Percentiles rank a stretch among this genome's conserved stretches.
Conservation (phyloP, 257 asterid species). For the Agastache rugosa region DNA sequence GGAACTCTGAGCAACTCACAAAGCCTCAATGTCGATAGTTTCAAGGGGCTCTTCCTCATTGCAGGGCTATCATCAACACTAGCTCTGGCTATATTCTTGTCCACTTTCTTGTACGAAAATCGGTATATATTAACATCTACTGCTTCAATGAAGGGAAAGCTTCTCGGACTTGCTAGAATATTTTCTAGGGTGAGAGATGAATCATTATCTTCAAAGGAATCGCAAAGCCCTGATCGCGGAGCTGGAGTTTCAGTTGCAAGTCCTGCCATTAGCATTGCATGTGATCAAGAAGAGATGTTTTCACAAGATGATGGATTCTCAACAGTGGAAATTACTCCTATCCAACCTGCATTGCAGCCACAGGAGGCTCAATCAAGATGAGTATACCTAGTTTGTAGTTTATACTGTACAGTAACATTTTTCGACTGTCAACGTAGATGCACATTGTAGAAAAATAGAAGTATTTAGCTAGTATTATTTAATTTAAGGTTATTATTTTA, state of each 20-base stretch:
- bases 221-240: not conserved
- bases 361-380: not conserved
- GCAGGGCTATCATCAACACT: not conserved
- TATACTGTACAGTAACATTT: too few relatives aligned
- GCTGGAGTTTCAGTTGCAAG: not conserved
- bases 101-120: not conserved
- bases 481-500: too few relatives aligned
- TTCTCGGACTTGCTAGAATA: not conserved
- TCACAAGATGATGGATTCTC: not conserved
- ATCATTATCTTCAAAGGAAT: not conserved
- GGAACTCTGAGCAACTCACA: constrained; percentile 5
- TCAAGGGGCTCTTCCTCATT: not conserved
- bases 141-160: not conserved
- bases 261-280: not conserved
- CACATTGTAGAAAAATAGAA: too few relatives aligned
- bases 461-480: too few relatives aligned
- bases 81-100: constrained; percentile 5
- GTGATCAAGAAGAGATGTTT: not conserved
- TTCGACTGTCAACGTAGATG: too few relatives aligned
- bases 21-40: constrained; percentile 7
- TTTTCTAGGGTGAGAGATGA: not conserved
- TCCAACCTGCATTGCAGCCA: not conserved
- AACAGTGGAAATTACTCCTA: not conserved
- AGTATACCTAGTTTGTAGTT: not conserved
- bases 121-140: not conserved